Conservation (phyloP, 768 basidiomycete genomes). For the Russula compacta region DNA sequence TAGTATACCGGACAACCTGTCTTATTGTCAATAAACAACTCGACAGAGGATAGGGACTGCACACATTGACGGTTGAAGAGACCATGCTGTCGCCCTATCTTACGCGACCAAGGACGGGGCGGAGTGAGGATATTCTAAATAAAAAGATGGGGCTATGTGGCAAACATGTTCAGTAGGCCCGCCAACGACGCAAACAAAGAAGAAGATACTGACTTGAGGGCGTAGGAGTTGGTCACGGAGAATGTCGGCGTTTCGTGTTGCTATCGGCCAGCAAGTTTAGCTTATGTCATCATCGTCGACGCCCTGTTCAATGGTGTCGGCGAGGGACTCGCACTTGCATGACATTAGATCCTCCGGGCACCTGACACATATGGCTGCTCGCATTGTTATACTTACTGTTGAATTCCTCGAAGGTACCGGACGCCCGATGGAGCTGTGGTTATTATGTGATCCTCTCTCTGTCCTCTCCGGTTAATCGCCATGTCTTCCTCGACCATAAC, state of each 20-base stretch:
- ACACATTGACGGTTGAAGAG: conserved; percentile 20
- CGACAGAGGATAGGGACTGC: background rate
- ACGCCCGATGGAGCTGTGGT: too few relatives aligned
- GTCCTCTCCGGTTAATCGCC: background rate
- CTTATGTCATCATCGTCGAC: conserved; percentile 12
- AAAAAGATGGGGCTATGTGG: background rate
- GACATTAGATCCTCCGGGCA: background rate
- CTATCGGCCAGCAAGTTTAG: conserved; percentile 14
- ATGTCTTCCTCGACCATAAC: conserved; percentile 1
- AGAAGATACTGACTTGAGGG: conserved; percentile 7
- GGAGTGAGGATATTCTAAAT: background rate
- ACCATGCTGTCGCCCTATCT: conserved; percentile 13
- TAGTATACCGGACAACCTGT: conserved; percentile 87
- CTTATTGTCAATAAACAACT: background rate
- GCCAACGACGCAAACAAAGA: background rate
- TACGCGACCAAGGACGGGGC: conserved; percentile 14
- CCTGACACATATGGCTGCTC: background rate
- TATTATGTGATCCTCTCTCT: background rate
- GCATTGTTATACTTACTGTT: background rate
- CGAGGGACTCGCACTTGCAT: too few relatives aligned
- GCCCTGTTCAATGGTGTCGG: background rate
- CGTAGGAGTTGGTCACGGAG: conserved; percentile 7
- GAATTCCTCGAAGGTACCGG: background rate
- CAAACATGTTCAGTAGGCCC: background rate
- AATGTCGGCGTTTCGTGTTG: background rate